phyloP scores from a whole-genome alignment of 106 monocot genomes.

The Acorus gramineus region DNA sequence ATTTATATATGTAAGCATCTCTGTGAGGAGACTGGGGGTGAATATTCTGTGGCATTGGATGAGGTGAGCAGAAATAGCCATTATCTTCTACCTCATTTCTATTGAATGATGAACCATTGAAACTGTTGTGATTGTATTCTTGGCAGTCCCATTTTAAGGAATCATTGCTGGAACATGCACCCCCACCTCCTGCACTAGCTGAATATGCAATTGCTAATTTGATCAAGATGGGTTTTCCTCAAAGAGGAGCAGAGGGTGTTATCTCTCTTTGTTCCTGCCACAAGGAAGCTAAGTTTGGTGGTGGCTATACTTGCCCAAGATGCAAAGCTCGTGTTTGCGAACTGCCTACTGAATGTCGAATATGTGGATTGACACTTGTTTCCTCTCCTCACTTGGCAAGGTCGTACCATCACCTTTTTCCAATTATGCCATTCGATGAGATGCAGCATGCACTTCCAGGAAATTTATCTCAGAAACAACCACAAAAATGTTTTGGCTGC shows the following conservation, averaged over 20 bases:
- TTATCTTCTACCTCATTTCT: slow-evolving; percentile 4
- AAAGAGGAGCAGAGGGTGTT: slow-evolving; percentile 86
- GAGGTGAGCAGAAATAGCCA: slow-evolving; percentile 32
- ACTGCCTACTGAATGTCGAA: slow-evolving; percentile 76
- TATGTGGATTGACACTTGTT: slow-evolving; percentile 93
- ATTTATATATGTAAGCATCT: slow-evolving; percentile 86
- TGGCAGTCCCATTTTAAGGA: slow-evolving; percentile 85
- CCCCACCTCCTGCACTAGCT: slow-evolving; percentile 89
- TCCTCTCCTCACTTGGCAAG: slow-evolving; percentile 96
- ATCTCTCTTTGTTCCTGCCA: slow-evolving; percentile 89
- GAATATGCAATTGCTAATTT: slow-evolving; percentile 86
- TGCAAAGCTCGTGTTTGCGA: slow-evolving; percentile 88
- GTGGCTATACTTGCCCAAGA: slow-evolving; percentile 91
- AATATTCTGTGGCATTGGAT: slow-evolving; percentile 82
- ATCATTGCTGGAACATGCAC: slow-evolving; percentile 79
- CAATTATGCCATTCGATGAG: slow-evolving; percentile 82
- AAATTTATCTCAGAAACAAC: slow-evolving; percentile 45
- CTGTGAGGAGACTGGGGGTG: slow-evolving; percentile 86
- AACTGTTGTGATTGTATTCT: slow-evolving; percentile 1
- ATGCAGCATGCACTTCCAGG: slow-evolving; percentile 19
- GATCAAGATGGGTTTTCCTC: slow-evolving; percentile 97
- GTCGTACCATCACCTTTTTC: slow-evolving; percentile 97
- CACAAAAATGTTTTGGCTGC: slow-evolving; percentile 72
- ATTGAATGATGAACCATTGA: too few relatives aligned
- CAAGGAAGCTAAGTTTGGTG: slow-evolving; percentile 77